Evolutionary conservation across 768 basidiomycete genomes (phyloP), one percentile per base, ranked within the genome.

Genomic region (Pisolithus orientalis): DNA sequence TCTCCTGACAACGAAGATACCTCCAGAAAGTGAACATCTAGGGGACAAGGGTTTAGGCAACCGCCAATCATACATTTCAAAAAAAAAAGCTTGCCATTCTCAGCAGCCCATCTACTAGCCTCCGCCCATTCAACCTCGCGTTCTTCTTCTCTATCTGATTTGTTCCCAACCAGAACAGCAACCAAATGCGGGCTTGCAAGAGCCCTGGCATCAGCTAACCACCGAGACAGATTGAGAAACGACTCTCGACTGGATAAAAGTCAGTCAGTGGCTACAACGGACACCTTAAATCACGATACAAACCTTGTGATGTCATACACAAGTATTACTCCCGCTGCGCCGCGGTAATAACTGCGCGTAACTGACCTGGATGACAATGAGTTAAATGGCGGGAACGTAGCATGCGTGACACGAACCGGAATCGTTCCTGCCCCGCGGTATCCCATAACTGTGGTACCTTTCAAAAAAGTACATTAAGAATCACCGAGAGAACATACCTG

Each of bases 41-140:
- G 34, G 49, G 17, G 38, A 21, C 9, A 39, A 43, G 42, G 16
- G 25, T 40, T 34, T 60, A 31, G 57, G 49, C 29, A 49, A 48
- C 31, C 34, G 50, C 43, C 34, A 14, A 17, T 7, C 17, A 42
- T 13, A 34, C 4, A 42, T 17, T 25, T 34, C 28, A 37, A 42
- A 55, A 59, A 49, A 40, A 44, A 13, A 39, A 38, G 62, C 76
- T 54, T 58, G 93, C 94, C 89, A 66, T 98, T 94, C 67, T 94
- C 91, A 46, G 93, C 88, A 17, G 96, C 95, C 94, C 94, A 99
- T 63, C 81, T 76, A 62, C 90, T 92, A 9, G 92, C 96, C 70
- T 99, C 96, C 25, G 86, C 79, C 84, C 90, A 96, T 60, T 95
- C 91, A 38, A 99, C 94, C 68, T 98, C 90, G 49, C 96, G 75